Conservation (phyloP, 75 land plant species). For the Ceratopteris richardii region DNA sequence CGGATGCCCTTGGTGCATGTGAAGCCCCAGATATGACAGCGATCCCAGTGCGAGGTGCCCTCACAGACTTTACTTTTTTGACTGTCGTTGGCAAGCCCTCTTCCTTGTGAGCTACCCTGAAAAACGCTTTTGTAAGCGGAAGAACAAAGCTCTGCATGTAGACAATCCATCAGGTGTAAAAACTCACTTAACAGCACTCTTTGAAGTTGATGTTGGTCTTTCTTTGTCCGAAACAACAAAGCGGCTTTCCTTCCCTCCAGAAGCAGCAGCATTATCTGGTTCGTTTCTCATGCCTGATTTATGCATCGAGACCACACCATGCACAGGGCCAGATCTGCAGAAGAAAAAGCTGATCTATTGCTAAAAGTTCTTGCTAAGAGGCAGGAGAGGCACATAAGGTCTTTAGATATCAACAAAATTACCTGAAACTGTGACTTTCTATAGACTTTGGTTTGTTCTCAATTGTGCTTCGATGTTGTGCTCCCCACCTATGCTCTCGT, state of each 20-base stretch:
- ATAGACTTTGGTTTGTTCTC: conserved; percentile 35
- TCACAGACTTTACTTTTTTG: conserved; percentile 60
- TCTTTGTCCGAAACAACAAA: conserved; percentile 34
- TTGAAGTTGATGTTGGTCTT: conserved; percentile 14
- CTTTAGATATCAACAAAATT: not conserved
- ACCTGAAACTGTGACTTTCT: conserved; percentile 68
- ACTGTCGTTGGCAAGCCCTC: conserved; percentile 39
- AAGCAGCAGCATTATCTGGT: conserved; percentile 27
- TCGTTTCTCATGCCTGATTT: conserved; percentile 43
- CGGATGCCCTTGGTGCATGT: conserved; percentile 33
- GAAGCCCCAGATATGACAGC: conserved; percentile 34
- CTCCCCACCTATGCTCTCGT: conserved; percentile 45
- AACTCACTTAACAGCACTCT: conserved; percentile 49
- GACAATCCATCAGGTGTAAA: not conserved
- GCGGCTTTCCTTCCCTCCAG: conserved; percentile 33
- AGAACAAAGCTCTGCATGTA: too few relatives aligned
- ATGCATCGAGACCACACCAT: conserved; percentile 27
- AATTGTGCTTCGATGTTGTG: conserved; percentile 32
- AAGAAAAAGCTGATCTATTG: not conserved
- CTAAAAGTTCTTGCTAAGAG: too few relatives aligned
- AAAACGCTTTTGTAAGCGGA: not conserved
- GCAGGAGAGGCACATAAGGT: too few relatives aligned
- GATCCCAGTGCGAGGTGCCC: conserved; percentile 50
- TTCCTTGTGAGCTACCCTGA: conserved; percentile 42
- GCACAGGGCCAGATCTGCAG: conserved; percentile 55